These are phyloP conservation scores for Sugiyamaella paludigena DNA, from an alignment of 1,139 yeast species.

Conservation along the genomic window DNA sequence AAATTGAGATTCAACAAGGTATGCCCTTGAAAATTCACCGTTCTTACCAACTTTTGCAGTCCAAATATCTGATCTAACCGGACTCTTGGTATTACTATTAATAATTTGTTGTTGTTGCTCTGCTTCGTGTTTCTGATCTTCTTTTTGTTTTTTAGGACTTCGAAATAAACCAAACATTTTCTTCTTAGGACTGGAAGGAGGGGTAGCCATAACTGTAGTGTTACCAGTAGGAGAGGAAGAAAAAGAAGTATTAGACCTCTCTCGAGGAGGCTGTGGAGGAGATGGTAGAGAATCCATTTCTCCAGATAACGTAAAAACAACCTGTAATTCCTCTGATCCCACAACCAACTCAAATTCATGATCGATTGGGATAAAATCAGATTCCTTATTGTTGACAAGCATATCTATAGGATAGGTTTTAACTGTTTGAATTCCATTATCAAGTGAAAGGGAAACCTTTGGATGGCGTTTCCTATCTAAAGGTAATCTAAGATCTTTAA, in stretches of 20 bases:
- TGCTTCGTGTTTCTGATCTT: not conserved
- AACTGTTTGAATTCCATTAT: constrained; percentile 84
- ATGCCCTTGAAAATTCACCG: constrained; percentile 85
- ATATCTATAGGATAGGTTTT: constrained; percentile 64
- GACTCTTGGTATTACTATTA: constrained; percentile 2
- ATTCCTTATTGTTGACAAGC: constrained; percentile 34
- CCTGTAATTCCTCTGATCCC: constrained; percentile 51
- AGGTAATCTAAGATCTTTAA: constrained; percentile 60
- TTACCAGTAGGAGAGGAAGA: not conserved
- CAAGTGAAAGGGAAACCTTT: constrained; percentile 65
- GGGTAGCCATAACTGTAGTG: not conserved
- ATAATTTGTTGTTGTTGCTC: constrained; percentile 8
- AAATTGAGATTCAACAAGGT: constrained; percentile 61
- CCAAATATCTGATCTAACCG: constrained; percentile 31
- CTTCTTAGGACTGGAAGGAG: constrained; percentile 24
- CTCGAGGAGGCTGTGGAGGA: constrained; percentile 3
- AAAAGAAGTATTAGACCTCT: constrained; percentile 19
- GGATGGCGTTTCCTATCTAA: constrained; percentile 40
- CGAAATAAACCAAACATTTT: constrained; percentile 9
- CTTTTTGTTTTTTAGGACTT: constrained; percentile 11
- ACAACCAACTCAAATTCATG: constrained; percentile 85
- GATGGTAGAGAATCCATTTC: constrained; percentile 21
- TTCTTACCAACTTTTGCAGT: constrained; percentile 60
- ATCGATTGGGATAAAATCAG: constrained; percentile 41
- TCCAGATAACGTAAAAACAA: constrained; percentile 67